These are phyloP conservation scores for Salix dunnii DNA, from an alignment of 345 rosid species.

Conservation along the genomic window DNA sequence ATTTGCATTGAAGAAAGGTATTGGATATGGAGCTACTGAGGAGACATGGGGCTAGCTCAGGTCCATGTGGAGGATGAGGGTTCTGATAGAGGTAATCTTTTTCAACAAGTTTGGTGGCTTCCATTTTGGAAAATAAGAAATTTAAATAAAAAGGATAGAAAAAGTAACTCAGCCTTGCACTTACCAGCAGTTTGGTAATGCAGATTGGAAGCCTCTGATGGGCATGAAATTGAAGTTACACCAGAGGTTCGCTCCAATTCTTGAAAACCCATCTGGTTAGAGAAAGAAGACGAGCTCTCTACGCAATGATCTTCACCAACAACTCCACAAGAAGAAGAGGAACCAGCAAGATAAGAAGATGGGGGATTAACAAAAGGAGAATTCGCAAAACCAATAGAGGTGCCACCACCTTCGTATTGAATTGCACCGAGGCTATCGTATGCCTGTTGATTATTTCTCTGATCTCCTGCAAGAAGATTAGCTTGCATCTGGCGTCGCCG, in stretches of 20 bases:
- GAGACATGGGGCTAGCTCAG: neutral
- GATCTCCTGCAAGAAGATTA: conserved; percentile 37
- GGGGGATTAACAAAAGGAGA: conserved; percentile 30
- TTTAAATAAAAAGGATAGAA: conserved; percentile 5
- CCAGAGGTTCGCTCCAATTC: conserved; percentile 50
- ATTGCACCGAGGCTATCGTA: conserved; percentile 29
- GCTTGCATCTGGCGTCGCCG: conserved; percentile 92
- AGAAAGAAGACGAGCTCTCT: conserved; percentile 45
- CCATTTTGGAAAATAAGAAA: neutral
- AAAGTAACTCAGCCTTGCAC: conserved; percentile 26
- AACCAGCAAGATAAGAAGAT: conserved; percentile 34
- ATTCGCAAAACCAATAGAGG: conserved; percentile 29
- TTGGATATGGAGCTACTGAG: neutral
- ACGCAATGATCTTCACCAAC: conserved; percentile 35
- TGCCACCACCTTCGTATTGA: conserved; percentile 32
- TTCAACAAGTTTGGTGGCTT: neutral
- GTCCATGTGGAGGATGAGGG: neutral
- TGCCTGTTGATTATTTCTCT: conserved; percentile 21
- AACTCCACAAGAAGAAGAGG: conserved; percentile 50
- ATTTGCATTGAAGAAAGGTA: neutral
- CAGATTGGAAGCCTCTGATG: conserved; percentile 57
- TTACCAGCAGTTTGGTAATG: conserved; percentile 77
- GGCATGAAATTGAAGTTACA: conserved; percentile 50
- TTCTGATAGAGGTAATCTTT: neutral
- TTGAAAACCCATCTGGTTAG: conserved; percentile 64